phyloP scores from a whole-genome alignment of 352 stramenopile genomes.

The Pythium scleroteichum region DNA sequence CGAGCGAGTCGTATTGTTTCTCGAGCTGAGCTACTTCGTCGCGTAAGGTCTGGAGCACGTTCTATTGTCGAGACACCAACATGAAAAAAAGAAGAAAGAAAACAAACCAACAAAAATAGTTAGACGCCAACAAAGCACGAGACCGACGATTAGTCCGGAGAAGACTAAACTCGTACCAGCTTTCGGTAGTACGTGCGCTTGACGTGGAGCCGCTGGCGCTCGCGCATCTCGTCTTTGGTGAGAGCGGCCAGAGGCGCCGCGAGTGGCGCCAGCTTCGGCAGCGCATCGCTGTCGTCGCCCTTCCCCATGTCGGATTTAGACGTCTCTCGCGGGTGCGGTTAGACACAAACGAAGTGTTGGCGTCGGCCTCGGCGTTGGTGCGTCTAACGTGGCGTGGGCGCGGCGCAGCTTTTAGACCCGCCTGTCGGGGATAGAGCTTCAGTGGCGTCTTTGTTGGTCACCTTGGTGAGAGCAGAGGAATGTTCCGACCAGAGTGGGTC shows the following conservation, averaged over 20 bases:
- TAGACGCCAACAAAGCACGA: constrained; percentile 2
- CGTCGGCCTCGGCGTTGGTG: too few relatives aligned
- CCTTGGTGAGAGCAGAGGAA: too few relatives aligned
- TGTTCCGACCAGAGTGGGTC: too few relatives aligned
- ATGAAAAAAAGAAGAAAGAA: constrained; percentile 8
- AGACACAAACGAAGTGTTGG: too few relatives aligned
- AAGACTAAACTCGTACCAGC: constrained; percentile 13
- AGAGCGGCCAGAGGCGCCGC: constrained; percentile 15
- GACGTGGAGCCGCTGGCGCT: constrained; percentile 26
- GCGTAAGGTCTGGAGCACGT: constrained; percentile 15
- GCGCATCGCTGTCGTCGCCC: not conserved
- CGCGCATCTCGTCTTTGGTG: constrained; percentile 21
- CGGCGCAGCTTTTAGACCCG: too few relatives aligned
- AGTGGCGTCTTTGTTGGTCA: too few relatives aligned
- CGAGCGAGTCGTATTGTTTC: constrained; percentile 11
- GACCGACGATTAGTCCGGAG: not conserved
- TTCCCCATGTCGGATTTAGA: too few relatives aligned
- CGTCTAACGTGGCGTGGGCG: too few relatives aligned
- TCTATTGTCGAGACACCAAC: constrained; percentile 4
- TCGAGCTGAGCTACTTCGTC: constrained; percentile 12
- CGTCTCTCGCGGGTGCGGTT: too few relatives aligned
- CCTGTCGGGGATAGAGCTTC: too few relatives aligned
- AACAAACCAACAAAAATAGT: not conserved
- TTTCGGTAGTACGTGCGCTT: constrained; percentile 30
- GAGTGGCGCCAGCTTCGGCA: constrained; percentile 21